Evolutionary conservation across 2,329 filamentous ascomycete species (phyloP), one percentile per base, ranked within the genome.

Genomic region (Orbilia quercus): DNA sequence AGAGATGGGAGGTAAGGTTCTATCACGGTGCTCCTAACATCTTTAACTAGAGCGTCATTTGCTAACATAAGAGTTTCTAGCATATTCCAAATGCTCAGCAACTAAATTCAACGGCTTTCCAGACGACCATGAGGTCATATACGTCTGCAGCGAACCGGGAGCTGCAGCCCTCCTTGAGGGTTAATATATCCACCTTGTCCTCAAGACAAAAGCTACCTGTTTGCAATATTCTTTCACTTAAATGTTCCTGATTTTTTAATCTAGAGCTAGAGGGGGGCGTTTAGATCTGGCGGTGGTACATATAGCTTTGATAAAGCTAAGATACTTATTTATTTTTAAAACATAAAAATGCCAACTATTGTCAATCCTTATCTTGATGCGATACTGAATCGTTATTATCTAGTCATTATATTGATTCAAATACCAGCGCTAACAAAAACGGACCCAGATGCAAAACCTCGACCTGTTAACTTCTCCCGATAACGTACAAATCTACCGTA

Each of bases 41-140:
- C 57, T 18, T 40, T n/a, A n/a, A n/a, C 18, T 48, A 28, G 25
- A 9, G 44, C 23, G 69, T 76, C 65, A 75, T 38, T 40, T 34
- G 3, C 36, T 40, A 40, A 40, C 36, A 16, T 12, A 16, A 40
- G 36, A 14, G 9, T 40, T 40, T 58, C 40, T 71, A 71, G 94
- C 95, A 22, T 99, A 99, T 82, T 98, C 95, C 78, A 96, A 93
- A 85, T 98, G 94, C 85, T 97, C 92, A 72, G 94, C 95, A 75
- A 99, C 95, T 66, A 89, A 90, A 79, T 99, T 99, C 89, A 99
- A 99, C 78, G 95, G 95, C 75, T 99, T 98, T 82, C 91, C 89
- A 62, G 91, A 98, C 82, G 86, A 88, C 77, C 95, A 99, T 81
- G 91, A 96, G 78, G 90, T 96, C 75, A 89, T 98, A 76, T 98